phyloP scores from a whole-genome alignment of 2,329 filamentous ascomycete genomes.

The Leptographium radiaticola region DNA sequence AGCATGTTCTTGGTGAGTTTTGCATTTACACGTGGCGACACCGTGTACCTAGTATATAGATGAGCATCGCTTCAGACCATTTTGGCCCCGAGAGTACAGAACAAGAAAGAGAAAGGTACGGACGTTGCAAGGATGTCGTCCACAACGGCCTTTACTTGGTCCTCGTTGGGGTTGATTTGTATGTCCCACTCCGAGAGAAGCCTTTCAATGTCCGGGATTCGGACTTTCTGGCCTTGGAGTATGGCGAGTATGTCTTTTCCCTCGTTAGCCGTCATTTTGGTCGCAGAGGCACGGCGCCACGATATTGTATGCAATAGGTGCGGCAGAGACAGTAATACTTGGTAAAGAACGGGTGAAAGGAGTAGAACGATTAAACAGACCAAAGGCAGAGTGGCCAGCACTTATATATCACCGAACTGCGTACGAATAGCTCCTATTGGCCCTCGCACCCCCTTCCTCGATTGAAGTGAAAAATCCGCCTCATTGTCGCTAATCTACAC shows the following conservation, averaged over 20 bases:
- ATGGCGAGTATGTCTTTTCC: not conserved
- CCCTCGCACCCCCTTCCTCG: too few relatives aligned
- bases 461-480: too few relatives aligned
- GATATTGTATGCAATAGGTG: not conserved
- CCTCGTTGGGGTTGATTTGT: not conserved
- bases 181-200: not conserved
- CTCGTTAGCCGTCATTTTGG: not conserved
- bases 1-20: not conserved
- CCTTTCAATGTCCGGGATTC: not conserved
- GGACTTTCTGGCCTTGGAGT: not conserved
- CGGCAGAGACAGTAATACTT: not conserved
- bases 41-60: not conserved
- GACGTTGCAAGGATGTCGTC: not conserved
- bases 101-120: not conserved
- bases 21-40: not conserved
- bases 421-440: too few relatives aligned
- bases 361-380: too few relatives aligned
- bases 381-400: not conserved
- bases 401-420: too few relatives aligned
- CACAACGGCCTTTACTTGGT: not conserved
- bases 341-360: not conserved
- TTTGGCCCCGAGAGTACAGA: not conserved
- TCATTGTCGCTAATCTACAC: too few relatives aligned
- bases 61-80: not conserved
- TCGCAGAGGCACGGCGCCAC: not conserved